A percentile compares a stretch with the other conserved stretches of the same genome.
Evolutionary conservation across 1,139 yeast species (phyloP).

Genomic region (Scheffersomyces titani): DNA sequence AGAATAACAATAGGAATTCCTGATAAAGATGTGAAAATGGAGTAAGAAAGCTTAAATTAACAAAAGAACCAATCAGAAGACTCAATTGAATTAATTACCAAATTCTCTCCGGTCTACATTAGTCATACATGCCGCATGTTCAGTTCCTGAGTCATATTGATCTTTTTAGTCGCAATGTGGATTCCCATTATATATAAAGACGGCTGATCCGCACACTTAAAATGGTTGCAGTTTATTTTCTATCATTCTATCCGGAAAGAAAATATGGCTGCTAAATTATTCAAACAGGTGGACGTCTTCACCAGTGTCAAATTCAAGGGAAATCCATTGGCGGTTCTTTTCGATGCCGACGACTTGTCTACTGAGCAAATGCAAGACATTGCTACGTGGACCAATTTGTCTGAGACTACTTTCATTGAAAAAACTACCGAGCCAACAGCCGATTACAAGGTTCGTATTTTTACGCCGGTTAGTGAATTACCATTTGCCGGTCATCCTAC

Average conservation of each 20-base stretch:
- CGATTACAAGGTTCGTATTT: slow-evolving; percentile 50
- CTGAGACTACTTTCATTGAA: slow-evolving; percentile 54
- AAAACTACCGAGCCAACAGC: slow-evolving; percentile 28
- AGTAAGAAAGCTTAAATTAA: too few species aligned
- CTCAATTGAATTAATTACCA: not conserved
- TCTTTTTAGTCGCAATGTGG: not conserved
- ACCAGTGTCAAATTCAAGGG: slow-evolving; percentile 43
- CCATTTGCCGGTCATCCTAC: slow-evolving; percentile 69
- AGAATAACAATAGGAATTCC: not conserved
- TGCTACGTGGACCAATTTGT: slow-evolving; percentile 58
- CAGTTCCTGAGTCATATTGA: not conserved
- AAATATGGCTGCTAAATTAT: slow-evolving; percentile 12
- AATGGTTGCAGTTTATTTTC: not conserved
- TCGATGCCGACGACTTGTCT: slow-evolving; percentile 31
- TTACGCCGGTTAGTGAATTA: slow-evolving; percentile 45
- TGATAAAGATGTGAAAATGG: not conserved
- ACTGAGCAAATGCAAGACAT: slow-evolving; percentile 43
- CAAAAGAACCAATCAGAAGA: too few species aligned
- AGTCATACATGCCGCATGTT: not conserved
- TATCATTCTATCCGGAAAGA: not conserved
- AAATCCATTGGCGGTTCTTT: slow-evolving; percentile 57
- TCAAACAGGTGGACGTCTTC: slow-evolving; percentile 56
- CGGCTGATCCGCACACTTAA: not conserved
- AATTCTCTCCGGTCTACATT: not conserved
- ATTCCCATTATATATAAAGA: not conserved